Evolutionary conservation across 768 basidiomycete species (phyloP).

Genomic region (Chalciporus chontae): DNA sequence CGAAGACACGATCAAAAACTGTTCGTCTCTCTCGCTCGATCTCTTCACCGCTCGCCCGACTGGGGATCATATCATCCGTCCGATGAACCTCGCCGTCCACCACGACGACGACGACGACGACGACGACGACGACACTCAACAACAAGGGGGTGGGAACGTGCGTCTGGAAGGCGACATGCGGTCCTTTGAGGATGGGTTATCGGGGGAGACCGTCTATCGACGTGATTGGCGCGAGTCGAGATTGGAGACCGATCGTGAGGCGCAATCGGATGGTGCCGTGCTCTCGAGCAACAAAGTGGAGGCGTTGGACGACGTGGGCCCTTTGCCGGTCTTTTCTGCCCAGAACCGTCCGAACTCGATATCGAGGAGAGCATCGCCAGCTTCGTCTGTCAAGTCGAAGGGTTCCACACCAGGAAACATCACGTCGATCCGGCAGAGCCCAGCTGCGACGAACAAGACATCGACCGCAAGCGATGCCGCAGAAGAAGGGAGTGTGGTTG

Average conservation of each 20-base stretch:
- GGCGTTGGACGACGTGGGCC: slow-evolving; percentile 29
- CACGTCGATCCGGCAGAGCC: slow-evolving; percentile 43
- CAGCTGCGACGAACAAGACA: slow-evolving; percentile 38
- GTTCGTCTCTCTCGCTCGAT: slow-evolving; percentile 69
- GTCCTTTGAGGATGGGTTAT: slow-evolving; percentile 64
- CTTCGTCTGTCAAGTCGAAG: slow-evolving; percentile 48
- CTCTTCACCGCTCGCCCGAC: slow-evolving; percentile 64
- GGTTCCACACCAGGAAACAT: slow-evolving; percentile 28
- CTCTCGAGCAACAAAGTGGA: slow-evolving; percentile 16
- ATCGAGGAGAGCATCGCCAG: slow-evolving; percentile 42
- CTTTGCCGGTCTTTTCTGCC: slow-evolving; percentile 22
- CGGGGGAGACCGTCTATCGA: slow-evolving; percentile 60
- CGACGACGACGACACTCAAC: slow-evolving; percentile 16
- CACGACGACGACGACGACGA: too few species aligned
- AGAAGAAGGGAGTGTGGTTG: slow-evolving; percentile 36
- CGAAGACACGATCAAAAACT: slow-evolving; percentile 56
- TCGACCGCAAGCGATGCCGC: slow-evolving; percentile 41
- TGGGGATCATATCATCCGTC: slow-evolving; percentile 46
- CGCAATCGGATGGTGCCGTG: slow-evolving; percentile 9
- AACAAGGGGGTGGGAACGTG: background rate
- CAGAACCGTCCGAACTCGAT: slow-evolving; percentile 15
- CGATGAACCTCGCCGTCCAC: slow-evolving; percentile 21
- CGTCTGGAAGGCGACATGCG: slow-evolving; percentile 44
- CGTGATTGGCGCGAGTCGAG: slow-evolving; percentile 79
- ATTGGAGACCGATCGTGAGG: slow-evolving; percentile 25